These are phyloP conservation scores for Pleurozium schreberi DNA, from an alignment of 225 moss, liverwort and hornwort species.

Conservation along the genomic window DNA sequence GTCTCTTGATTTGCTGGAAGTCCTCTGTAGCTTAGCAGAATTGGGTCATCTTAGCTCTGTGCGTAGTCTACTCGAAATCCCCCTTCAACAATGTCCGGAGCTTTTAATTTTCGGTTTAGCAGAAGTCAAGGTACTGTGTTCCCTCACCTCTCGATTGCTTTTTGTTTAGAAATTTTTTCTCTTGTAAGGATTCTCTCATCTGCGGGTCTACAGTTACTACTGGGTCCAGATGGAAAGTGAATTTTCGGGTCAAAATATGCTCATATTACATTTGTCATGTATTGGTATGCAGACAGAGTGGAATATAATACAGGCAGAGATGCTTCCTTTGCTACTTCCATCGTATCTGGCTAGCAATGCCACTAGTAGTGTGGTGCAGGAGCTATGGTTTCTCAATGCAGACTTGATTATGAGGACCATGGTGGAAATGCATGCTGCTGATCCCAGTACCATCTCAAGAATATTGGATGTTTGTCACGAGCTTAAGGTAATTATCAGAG, in stretches of 20 bases:
- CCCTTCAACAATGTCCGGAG: constrained; percentile 80
- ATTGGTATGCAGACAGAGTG: constrained; percentile 33
- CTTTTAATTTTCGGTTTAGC: constrained; percentile 81
- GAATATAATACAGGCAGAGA: constrained; percentile 44
- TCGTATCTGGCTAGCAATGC: constrained; percentile 49
- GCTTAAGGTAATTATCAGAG: constrained; percentile 43
- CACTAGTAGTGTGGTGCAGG: constrained; percentile 46
- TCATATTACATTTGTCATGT: not conserved
- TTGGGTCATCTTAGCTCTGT: constrained; percentile 62
- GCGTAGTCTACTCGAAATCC: constrained; percentile 65
- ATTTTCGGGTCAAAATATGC: not conserved
- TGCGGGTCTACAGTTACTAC: not conserved
- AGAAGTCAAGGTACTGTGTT: constrained; percentile 55
- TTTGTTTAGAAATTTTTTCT: not conserved
- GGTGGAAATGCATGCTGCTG: constrained; percentile 73
- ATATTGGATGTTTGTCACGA: constrained; percentile 79
- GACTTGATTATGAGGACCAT: constrained; percentile 61
- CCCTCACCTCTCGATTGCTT: not conserved
- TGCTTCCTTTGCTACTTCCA: constrained; percentile 42
- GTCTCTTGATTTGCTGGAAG: constrained; percentile 78
- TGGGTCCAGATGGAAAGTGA: not conserved
- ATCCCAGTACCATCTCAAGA: constrained; percentile 63
- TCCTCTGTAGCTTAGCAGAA: constrained; percentile 77
- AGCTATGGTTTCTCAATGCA: constrained; percentile 70
- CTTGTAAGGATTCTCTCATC: not conserved